phyloP scores from a whole-genome alignment of 495 filamentous ascomycete genomes.

The Glutinoglossum americanum region DNA sequence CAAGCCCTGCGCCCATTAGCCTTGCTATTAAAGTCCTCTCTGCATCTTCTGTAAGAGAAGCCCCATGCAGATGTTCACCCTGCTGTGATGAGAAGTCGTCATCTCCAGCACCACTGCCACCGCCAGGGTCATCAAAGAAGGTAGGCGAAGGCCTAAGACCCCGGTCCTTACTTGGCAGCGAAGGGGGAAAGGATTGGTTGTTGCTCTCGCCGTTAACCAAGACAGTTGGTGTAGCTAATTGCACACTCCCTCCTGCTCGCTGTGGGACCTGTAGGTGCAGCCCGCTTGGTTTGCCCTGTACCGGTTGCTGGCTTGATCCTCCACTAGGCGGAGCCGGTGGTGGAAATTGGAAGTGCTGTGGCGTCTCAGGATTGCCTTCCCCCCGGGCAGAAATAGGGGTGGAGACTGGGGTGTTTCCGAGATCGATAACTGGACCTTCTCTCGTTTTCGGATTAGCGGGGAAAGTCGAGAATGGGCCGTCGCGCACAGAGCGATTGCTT shows the following conservation, averaged over 20 bases:
- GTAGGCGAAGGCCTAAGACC: not conserved
- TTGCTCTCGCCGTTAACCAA: not conserved
- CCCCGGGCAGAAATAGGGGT: slow-evolving; percentile 3
- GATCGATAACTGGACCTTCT: slow-evolving; percentile 15
- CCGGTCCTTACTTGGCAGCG: not conserved
- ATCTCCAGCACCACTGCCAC: not conserved
- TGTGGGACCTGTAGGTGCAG: slow-evolving; percentile 5
- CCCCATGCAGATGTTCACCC: not conserved
- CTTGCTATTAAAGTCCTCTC: not conserved
- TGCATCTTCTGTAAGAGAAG: not conserved
- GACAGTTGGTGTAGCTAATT: slow-evolving; percentile 3
- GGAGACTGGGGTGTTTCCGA: slow-evolving; percentile 9
- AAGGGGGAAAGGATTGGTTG: not conserved
- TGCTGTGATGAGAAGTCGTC: not conserved
- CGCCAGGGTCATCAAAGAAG: slow-evolving; percentile 3
- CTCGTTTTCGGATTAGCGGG: slow-evolving; percentile 40
- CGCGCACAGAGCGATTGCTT: slow-evolving; percentile 46
- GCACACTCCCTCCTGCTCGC: not conserved
- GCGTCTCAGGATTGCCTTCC: not conserved
- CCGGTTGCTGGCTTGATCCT: not conserved
- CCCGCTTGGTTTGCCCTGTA: not conserved
- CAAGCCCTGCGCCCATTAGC: not conserved
- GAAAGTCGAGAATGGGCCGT: slow-evolving; percentile 76
- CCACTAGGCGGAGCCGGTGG: not conserved
- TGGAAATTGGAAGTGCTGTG: not conserved